phyloP scores from a whole-genome alignment of 1,139 yeast species.

The Meyerozyma guilliermondii region DNA sequence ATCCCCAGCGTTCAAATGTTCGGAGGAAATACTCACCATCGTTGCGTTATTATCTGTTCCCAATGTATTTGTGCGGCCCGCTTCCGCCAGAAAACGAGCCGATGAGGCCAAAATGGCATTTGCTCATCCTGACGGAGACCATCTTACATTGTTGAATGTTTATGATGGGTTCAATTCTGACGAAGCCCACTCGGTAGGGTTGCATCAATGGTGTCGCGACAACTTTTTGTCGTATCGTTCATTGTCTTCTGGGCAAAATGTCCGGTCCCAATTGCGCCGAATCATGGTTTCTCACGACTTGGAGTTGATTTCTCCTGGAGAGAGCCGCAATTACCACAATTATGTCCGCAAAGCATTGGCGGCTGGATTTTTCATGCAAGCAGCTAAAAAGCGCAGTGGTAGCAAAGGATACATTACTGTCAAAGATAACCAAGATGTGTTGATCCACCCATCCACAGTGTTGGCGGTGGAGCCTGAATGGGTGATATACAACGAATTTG shows the following conservation, averaged over 20 bases:
- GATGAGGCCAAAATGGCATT: slow-evolving; percentile 86
- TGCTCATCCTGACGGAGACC: slow-evolving; percentile 96
- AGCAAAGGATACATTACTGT: slow-evolving; percentile 77
- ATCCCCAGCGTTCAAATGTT: slow-evolving; percentile 78
- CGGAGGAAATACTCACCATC: slow-evolving; percentile 82
- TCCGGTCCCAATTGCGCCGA: slow-evolving; percentile 75
- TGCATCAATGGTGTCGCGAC: slow-evolving; percentile 86
- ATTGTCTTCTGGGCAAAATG: slow-evolving; percentile 75
- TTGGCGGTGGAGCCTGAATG: slow-evolving; percentile 83
- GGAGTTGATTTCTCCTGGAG: slow-evolving; percentile 67
- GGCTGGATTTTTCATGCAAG: slow-evolving; percentile 98
- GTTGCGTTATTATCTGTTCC: slow-evolving; percentile 93
- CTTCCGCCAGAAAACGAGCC: slow-evolving; percentile 80
- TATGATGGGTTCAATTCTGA: slow-evolving; percentile 77
- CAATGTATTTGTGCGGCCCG: slow-evolving; percentile 90
- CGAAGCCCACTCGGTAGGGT: slow-evolving; percentile 57
- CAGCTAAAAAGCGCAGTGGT: slow-evolving; percentile 78
- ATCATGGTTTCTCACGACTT: slow-evolving; percentile 80
- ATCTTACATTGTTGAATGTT: slow-evolving; percentile 82
- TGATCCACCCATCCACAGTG: slow-evolving; percentile 90
- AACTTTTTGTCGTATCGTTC: slow-evolving; percentile 83
- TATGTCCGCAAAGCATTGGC: slow-evolving; percentile 82
- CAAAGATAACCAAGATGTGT: slow-evolving; percentile 93
- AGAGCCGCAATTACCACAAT: slow-evolving; percentile 60
- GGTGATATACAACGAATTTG: slow-evolving; percentile 94